A percentile compares a stretch with the other conserved stretches of the same genome.
phyloP scores from a whole-genome alignment of 1,284 basidiomycete species.

The Boletus mariae region DNA sequence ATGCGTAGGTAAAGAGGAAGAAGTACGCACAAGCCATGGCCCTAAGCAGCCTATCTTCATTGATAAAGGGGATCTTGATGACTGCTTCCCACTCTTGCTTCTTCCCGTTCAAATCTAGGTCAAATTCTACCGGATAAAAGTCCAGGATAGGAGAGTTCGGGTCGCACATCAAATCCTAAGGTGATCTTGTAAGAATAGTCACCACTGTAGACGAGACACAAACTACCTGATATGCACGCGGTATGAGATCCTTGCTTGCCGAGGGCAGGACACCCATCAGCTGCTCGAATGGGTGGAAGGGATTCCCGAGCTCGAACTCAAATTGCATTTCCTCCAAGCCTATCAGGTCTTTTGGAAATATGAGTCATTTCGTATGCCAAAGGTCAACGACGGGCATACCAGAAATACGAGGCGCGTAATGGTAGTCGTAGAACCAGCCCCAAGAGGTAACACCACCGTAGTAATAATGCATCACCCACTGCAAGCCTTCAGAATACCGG shows the following conservation, averaged over 20 bases:
- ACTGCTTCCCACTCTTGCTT: slow-evolving; percentile 99
- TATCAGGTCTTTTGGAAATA: slow-evolving; percentile 59
- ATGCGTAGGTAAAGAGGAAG: slow-evolving; percentile 21
- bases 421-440: slow-evolving; percentile 99
- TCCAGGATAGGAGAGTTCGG: slow-evolving; percentile 86
- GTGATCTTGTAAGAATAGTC: slow-evolving; percentile 2
- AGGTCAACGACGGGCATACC: slow-evolving; percentile 46
- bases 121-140: slow-evolving; percentile 92
- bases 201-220: background rate
- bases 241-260: slow-evolving; percentile 87
- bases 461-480: slow-evolving; percentile 99
- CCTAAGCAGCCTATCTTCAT: slow-evolving; percentile 73
- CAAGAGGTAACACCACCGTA: slow-evolving; percentile 96
- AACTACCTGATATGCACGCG: slow-evolving; percentile 74
- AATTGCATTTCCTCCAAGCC: slow-evolving; percentile 80
- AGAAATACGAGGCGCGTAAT: slow-evolving; percentile 93
- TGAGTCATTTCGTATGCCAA: slow-evolving; percentile 4
- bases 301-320: slow-evolving; percentile 81
- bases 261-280: slow-evolving; percentile 96
- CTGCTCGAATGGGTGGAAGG: slow-evolving; percentile 95
- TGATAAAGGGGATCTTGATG: slow-evolving; percentile 98
- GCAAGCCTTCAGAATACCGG: slow-evolving; percentile 90
- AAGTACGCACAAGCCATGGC: slow-evolving; percentile 69
- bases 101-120: slow-evolving; percentile 95
- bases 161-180: slow-evolving; percentile 86